Evolutionary conservation across 768 basidiomycete genomes (phyloP).

Genomic region (Boletus pseudo-olivaceus): DNA sequence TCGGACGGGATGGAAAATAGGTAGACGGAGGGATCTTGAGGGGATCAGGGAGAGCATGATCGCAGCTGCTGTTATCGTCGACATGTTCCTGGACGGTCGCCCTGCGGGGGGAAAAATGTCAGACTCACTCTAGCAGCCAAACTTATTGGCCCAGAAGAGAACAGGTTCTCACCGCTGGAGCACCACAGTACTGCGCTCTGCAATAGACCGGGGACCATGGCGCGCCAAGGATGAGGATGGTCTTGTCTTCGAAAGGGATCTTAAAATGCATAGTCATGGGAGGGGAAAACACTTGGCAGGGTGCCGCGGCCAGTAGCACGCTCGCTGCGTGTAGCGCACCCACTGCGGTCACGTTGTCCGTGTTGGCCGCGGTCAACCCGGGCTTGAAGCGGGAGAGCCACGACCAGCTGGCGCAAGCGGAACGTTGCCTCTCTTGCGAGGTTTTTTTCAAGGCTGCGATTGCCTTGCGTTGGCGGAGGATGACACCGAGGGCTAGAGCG

Average conservation of each 20-base stretch:
- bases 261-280: constrained; percentile 23
- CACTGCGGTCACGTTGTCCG: constrained; percentile 14
- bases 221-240: constrained; percentile 21
- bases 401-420: neutral
- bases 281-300: constrained; percentile 17
- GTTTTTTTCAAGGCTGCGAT: neutral
- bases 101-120: neutral
- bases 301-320: constrained; percentile 25
- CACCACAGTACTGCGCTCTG: constrained; percentile 6
- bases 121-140: neutral
- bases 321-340: constrained; percentile 22
- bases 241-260: constrained; percentile 16
- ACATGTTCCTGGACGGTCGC: neutral
- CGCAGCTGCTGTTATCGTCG: neutral
- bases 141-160: neutral
- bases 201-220: constrained; percentile 8
- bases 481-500: constrained; percentile 15
- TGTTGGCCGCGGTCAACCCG: neutral
- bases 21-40: neutral
- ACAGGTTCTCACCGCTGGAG: neutral
- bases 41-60: neutral
- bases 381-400: constrained; percentile 4
- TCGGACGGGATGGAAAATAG: neutral
- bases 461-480: constrained; percentile 17
- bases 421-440: neutral